phyloP scores from a whole-genome alignment of 768 basidiomycete species.

The Leccinum pellstonianum region DNA sequence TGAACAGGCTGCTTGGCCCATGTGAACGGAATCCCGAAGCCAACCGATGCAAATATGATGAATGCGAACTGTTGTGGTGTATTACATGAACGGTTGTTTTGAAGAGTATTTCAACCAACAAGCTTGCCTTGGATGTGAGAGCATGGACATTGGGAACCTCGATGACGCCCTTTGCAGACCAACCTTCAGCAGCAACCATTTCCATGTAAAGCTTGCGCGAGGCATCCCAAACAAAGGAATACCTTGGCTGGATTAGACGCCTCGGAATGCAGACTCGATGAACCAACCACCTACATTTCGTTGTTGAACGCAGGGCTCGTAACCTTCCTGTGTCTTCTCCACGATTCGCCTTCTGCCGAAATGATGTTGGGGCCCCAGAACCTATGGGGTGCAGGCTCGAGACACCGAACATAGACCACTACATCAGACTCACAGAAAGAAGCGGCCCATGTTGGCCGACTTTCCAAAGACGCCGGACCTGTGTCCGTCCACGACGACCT shows the following conservation, averaged over 20 bases:
- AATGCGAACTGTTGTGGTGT: constrained; percentile 17
- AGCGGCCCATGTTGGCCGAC: constrained; percentile 1
- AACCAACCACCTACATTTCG: constrained; percentile 18
- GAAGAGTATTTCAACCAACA: not conserved
- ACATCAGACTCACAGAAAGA: constrained; percentile 19
- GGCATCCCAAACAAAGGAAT: constrained; percentile 22
- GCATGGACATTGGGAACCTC: constrained; percentile 15
- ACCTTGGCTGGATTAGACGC: constrained; percentile 11
- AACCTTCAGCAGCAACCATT: constrained; percentile 18
- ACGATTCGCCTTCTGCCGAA: constrained; percentile 10
- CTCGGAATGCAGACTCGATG: not conserved
- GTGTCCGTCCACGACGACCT: constrained; percentile 20
- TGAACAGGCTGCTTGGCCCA: constrained; percentile 18
- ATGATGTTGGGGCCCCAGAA: constrained; percentile 23
- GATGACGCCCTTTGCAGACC: constrained; percentile 15
- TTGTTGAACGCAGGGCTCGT: constrained; percentile 24
- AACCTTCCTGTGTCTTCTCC: constrained; percentile 25
- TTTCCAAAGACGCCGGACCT: constrained; percentile 21
- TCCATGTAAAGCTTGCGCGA: constrained; percentile 21
- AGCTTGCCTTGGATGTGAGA: constrained; percentile 22
- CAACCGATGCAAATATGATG: constrained; percentile 23
- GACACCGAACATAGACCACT: not conserved
- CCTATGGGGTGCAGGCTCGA: constrained; percentile 5
- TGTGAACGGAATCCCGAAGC: constrained; percentile 25
- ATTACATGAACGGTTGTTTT: not conserved